These are phyloP conservation scores for Paramyrothecium sp. DNA, from an alignment of 2,329 filamentous ascomycete species.

Conservation along the genomic window DNA sequence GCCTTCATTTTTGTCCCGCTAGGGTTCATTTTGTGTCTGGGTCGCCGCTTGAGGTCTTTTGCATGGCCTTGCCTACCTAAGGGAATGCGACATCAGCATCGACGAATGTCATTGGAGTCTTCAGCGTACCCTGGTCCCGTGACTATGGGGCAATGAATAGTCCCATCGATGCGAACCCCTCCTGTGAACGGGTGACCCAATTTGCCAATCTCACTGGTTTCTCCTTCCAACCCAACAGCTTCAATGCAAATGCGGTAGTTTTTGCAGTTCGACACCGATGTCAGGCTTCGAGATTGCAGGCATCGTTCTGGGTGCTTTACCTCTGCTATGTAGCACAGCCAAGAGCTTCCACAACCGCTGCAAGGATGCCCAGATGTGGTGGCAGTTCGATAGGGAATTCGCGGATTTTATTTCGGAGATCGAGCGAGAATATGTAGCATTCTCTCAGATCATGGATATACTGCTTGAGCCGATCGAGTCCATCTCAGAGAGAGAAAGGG, in stretches of 20 bases:
- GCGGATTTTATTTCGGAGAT: constrained; percentile 4
- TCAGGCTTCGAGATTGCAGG: constrained; percentile 7
- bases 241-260: background rate
- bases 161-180: no score
- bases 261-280: background rate
- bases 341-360: background rate
- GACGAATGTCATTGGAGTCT: no score
- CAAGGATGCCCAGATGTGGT: constrained; percentile 1
- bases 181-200: background rate
- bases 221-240: background rate
- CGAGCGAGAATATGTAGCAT: constrained; percentile 1
- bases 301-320: constrained; percentile 3
- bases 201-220: no score
- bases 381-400: constrained; percentile 7
- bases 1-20: no score
- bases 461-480: background rate
- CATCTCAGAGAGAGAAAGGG: background rate
- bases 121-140: no score
- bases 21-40: no score
- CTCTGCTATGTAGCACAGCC: background rate
- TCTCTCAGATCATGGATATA: constrained; percentile 2
- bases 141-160: no score
- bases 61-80: no score
- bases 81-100: no score
- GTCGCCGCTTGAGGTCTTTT: no score